phyloP scores from a whole-genome alignment of 495 filamentous ascomycete genomes.

The Monascus purpureus region DNA sequence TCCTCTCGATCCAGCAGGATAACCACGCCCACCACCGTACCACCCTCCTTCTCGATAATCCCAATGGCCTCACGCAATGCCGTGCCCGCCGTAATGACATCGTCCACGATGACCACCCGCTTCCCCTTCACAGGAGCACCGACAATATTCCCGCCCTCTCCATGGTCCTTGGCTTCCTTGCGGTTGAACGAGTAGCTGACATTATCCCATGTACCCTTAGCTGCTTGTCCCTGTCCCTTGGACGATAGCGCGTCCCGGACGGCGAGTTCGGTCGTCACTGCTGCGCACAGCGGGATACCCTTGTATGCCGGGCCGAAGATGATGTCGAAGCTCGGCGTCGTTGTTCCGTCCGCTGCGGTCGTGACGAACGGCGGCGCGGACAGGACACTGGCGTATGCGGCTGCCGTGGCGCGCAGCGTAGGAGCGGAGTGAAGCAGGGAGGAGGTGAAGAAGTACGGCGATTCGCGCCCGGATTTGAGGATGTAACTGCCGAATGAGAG shows the following conservation, averaged over 20 bases:
- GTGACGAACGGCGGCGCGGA: conserved; percentile 27
- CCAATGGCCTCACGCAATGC: conserved; percentile 82
- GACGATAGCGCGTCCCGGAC: conserved; percentile 37
- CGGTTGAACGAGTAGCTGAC: conserved; percentile 81
- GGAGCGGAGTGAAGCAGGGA: conserved; percentile 67
- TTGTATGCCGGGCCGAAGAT: conserved; percentile 67
- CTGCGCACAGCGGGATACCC: conserved; percentile 74
- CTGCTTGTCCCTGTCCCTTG: background rate
- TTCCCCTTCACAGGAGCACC: conserved; percentile 74
- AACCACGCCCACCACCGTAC: conserved; percentile 67
- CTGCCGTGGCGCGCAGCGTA: conserved; percentile 56
- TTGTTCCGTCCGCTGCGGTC: conserved; percentile 17
- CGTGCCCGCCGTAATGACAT: conserved; percentile 90
- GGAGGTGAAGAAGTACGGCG: conserved; percentile 98
- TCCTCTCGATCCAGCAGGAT: conserved; percentile 83
- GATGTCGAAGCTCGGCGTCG: conserved; percentile 6
- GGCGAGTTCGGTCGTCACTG: conserved; percentile 54
- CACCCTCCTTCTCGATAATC: conserved; percentile 70
- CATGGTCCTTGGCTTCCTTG: conserved; percentile 89
- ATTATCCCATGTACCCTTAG: conserved; percentile 24
- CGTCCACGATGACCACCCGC: conserved; percentile 78
- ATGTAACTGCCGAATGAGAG: conserved; percentile 81
- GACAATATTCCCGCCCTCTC: conserved; percentile 84
- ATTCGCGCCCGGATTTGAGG: conserved; percentile 82
- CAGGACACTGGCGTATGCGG: conserved; percentile 70